Percentiles rank a stretch among this genome's conserved stretches.
phyloP scores from a whole-genome alignment of 2,329 filamentous ascomycete genomes.

The Pyrenophora seminiperda region DNA sequence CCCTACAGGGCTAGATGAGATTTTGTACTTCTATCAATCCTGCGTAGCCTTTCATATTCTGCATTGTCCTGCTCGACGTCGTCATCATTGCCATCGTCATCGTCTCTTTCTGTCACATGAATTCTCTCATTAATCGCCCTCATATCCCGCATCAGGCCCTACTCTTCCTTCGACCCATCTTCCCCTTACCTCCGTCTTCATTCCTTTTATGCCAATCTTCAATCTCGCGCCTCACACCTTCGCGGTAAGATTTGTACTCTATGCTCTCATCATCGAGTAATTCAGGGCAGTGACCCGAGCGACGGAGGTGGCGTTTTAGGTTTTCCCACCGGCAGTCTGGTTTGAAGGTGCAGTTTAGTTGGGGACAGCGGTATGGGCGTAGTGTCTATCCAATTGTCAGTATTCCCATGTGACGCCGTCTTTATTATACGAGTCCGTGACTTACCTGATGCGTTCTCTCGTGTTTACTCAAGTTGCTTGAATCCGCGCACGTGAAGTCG shows the following conservation, averaged over 20 bases:
- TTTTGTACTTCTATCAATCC: no score
- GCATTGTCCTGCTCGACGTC: no score
- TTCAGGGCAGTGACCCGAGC: conserved; percentile 44
- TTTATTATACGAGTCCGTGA: no score
- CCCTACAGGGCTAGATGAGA: no score
- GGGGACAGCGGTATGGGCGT: conserved; percentile 45
- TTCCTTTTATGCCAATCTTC: conserved; percentile 43
- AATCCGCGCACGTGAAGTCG: conserved; percentile 47
- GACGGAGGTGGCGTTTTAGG: conserved; percentile 46
- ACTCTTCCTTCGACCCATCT: conserved; percentile 30
- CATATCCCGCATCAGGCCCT: not conserved
- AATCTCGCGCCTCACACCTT: conserved; percentile 39
- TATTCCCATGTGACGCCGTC: no score
- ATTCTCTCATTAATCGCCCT: no score
- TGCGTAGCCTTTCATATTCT: no score
- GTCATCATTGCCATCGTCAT: no score
- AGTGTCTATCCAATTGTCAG: conserved; percentile 30
- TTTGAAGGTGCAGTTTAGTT: conserved; percentile 46
- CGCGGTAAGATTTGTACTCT: conserved; percentile 42
- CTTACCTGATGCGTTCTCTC: conserved; percentile 45
- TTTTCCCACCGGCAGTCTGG: conserved; percentile 49
- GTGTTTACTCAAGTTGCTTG: conserved; percentile 46
- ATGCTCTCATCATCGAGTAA: conserved; percentile 42
- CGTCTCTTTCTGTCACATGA: no score
- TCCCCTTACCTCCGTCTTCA: conserved; percentile 26